These are phyloP conservation scores for Pleurotus tuoliensis DNA, from an alignment of 768 basidiomycete species.

Conservation along the genomic window DNA sequence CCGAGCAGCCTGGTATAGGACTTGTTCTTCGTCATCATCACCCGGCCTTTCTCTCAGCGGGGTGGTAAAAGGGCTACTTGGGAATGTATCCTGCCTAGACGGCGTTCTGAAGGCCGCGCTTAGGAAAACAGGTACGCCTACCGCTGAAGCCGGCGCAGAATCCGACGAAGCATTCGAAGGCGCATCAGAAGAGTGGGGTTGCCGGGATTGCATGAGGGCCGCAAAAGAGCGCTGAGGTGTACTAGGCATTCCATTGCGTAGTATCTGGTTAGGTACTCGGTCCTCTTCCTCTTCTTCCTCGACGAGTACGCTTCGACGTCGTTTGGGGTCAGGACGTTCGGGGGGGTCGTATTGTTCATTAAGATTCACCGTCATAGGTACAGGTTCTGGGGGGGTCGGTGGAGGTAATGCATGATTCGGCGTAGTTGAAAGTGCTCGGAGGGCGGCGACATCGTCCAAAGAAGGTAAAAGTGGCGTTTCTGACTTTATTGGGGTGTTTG, in stretches of 20 bases:
- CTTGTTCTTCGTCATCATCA: constrained; percentile 70
- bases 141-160: constrained; percentile 33
- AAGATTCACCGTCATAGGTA: constrained; percentile 12
- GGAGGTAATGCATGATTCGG: constrained; percentile 36
- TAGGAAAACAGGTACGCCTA: constrained; percentile 48
- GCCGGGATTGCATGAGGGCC: constrained; percentile 26
- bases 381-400: constrained; percentile 26
- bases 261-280: constrained; percentile 33
- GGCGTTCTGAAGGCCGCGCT: constrained; percentile 34
- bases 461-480: constrained; percentile 46
- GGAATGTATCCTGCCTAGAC: constrained; percentile 56
- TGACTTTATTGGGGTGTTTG: constrained; percentile 58
- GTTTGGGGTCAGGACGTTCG: constrained; percentile 37
- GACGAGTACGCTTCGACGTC: constrained; percentile 62
- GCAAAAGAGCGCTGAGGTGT: constrained; percentile 39
- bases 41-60: constrained; percentile 61
- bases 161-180: constrained; percentile 47
- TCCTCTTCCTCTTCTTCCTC: constrained; percentile 68
- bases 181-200: constrained; percentile 49
- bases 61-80: constrained; percentile 68
- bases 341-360: constrained; percentile 23
- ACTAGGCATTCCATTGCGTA: constrained; percentile 35
- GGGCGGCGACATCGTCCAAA: constrained; percentile 30
- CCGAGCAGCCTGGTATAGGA: constrained; percentile 59
- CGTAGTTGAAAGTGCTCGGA: constrained; percentile 39